A percentile compares a stretch with the other conserved stretches of the same genome.
phyloP scores from a whole-genome alignment of 345 rosid genomes.

The Salix brachista region DNA sequence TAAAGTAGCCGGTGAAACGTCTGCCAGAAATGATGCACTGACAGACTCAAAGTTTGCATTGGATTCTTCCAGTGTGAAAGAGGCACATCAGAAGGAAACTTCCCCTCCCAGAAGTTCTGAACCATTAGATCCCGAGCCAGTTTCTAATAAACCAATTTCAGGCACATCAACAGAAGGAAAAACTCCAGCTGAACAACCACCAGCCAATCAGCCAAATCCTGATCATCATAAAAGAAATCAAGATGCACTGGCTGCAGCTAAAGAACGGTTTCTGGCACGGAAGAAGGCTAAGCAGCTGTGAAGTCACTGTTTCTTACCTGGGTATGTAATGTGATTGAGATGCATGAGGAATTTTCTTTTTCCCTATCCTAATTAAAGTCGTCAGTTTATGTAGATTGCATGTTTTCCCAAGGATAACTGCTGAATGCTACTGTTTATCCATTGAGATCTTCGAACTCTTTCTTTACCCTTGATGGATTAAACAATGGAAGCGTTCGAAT shows the following conservation, averaged over 20 bases:
- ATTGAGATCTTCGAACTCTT: too few species aligned
- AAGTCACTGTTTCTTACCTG: background rate
- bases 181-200: conserved; percentile 28
- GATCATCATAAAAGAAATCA: conserved; percentile 62
- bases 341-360: background rate
- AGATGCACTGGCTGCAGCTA: conserved; percentile 71
- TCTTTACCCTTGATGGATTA: too few species aligned
- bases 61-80: conserved; percentile 27
- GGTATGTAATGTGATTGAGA: background rate
- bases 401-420: background rate
- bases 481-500: too few species aligned
- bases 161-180: conserved; percentile 25
- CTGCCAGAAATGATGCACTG: conserved; percentile 16
- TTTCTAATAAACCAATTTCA: conserved; percentile 20
- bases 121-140: conserved; percentile 28
- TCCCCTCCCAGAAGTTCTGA: conserved; percentile 28
- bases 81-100: conserved; percentile 20
- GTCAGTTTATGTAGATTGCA: background rate
- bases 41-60: conserved; percentile 13
- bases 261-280: conserved; percentile 68
- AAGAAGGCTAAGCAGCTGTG: conserved; percentile 59
- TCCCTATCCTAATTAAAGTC: too few species aligned
- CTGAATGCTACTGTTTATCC: background rate
- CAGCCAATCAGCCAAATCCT: conserved; percentile 32
- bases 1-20: conserved; percentile 17